These are phyloP conservation scores for Leccinum aurantiacum DNA, from an alignment of 768 basidiomycete species.

Conservation along the genomic window DNA sequence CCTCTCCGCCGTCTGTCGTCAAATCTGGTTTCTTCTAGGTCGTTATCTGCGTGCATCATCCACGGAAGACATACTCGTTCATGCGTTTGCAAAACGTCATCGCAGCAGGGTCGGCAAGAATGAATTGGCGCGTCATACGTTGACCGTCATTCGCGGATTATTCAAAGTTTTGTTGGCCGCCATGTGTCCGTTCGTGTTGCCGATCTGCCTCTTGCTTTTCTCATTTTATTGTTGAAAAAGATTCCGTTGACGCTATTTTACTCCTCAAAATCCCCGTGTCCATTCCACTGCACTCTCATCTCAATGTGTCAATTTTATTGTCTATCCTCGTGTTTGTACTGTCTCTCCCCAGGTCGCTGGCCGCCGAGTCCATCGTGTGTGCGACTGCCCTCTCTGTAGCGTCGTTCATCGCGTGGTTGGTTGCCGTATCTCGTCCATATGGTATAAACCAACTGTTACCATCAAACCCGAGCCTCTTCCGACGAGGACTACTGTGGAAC, in stretches of 20 bases:
- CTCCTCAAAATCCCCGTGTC: constrained; percentile 44
- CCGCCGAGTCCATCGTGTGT: constrained; percentile 52
- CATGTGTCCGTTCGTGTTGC: constrained; percentile 50
- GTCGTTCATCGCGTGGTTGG: constrained; percentile 63
- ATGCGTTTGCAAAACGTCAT: constrained; percentile 55
- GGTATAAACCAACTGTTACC: constrained; percentile 42
- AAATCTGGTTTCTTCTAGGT: constrained; percentile 77
- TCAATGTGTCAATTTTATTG: constrained; percentile 41
- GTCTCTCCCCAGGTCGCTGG: constrained; percentile 55
- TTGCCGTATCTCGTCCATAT: constrained; percentile 52
- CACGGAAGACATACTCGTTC: constrained; percentile 62
- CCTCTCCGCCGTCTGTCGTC: constrained; percentile 59
- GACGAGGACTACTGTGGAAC: constrained; percentile 57
- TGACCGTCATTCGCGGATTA: constrained; percentile 44
- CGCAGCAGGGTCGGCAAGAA: constrained; percentile 48
- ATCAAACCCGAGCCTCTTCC: constrained; percentile 37
- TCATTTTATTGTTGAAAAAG: constrained; percentile 35
- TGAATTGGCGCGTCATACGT: constrained; percentile 41
- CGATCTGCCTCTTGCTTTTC: constrained; percentile 1
- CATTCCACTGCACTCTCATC: constrained; percentile 35
- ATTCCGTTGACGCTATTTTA: constrained; percentile 51
- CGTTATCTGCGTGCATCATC: constrained; percentile 66
- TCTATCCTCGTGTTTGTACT: constrained; percentile 49
- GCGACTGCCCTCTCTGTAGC: constrained; percentile 59
- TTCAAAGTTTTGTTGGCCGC: constrained; percentile 54